These are phyloP conservation scores for Hebeloma cylindrosporum DNA, from an alignment of 768 basidiomycete species.

Conservation along the genomic window DNA sequence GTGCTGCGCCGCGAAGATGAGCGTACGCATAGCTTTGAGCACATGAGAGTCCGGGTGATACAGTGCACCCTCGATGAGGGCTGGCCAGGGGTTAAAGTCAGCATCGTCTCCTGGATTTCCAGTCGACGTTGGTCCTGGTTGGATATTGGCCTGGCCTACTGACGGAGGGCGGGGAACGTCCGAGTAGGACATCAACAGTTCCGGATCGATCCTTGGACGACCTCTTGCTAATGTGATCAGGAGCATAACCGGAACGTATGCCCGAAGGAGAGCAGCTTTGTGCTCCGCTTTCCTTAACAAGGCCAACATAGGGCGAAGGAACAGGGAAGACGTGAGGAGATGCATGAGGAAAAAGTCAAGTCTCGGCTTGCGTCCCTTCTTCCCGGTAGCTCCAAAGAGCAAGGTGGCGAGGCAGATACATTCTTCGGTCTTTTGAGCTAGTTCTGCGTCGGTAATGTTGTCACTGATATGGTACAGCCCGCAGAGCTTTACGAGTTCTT, in stretches of 20 bases:
- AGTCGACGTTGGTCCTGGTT: constrained; percentile 19
- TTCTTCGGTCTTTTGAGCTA: constrained; percentile 49
- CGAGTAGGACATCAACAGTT: constrained; percentile 46
- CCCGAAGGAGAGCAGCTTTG: constrained; percentile 47
- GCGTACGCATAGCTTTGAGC: constrained; percentile 47
- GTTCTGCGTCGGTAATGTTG: constrained; percentile 29
- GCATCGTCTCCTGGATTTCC: constrained; percentile 37
- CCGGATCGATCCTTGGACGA: constrained; percentile 51
- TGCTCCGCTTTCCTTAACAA: constrained; percentile 32
- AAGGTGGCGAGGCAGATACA: constrained; percentile 48
- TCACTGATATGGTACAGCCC: constrained; percentile 39
- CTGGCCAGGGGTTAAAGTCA: constrained; percentile 53
- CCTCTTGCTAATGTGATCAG: constrained; percentile 38
- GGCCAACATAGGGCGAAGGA: constrained; percentile 43
- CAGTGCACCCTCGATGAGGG: constrained; percentile 42
- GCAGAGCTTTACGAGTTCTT: constrained; percentile 46
- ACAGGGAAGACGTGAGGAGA: constrained; percentile 50
- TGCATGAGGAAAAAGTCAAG: constrained; percentile 65
- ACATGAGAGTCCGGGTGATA: constrained; percentile 56
- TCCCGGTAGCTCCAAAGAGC: constrained; percentile 47
- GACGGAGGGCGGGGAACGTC: constrained; percentile 41
- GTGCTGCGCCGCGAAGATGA: constrained; percentile 46
- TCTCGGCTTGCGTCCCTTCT: constrained; percentile 45
- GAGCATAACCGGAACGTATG: constrained; percentile 39
- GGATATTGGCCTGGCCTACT: constrained; percentile 2